Conservation (phyloP, 768 basidiomycete species). For the Asterophora lycoperdoides region DNA sequence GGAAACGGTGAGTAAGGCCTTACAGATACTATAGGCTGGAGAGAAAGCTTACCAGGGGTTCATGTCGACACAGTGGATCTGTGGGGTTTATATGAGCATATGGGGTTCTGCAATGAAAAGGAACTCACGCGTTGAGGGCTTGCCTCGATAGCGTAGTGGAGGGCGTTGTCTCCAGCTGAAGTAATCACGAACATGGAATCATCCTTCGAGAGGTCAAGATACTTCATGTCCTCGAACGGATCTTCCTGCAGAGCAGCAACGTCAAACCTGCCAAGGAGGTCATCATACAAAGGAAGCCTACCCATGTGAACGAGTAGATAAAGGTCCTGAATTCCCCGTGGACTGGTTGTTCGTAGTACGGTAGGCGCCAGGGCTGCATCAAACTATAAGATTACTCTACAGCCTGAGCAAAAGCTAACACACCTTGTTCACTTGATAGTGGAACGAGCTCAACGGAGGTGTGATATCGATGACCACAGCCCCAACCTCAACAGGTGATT, state of each 20-base stretch:
- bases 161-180: constrained; percentile 74
- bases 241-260: constrained; percentile 47
- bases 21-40: too few species aligned
- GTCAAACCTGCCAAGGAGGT: not conserved
- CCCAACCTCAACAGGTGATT: constrained; percentile 17
- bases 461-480: constrained; percentile 41
- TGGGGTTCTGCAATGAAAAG: not conserved
- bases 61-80: constrained; percentile 73
- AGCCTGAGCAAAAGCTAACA: constrained; percentile 1
- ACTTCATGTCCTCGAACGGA: constrained; percentile 67
- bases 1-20: not conserved
- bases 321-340: constrained; percentile 66
- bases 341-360: constrained; percentile 63
- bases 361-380: constrained; percentile 57
- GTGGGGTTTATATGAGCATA: constrained; percentile 3
- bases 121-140: constrained; percentile 45
- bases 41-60: constrained; percentile 48
- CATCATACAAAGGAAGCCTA: constrained; percentile 14
- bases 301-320: constrained; percentile 64
- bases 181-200: constrained; percentile 75
- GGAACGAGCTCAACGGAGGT: constrained; percentile 56
- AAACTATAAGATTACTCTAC: constrained; percentile 1
- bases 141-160: constrained; percentile 73
- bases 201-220: constrained; percentile 50
- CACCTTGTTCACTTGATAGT: constrained; percentile 54